A percentile compares a stretch with the other conserved stretches of the same genome.
phyloP scores from a whole-genome alignment of 805 yeast genomes.

The Myxozyma sirexii region DNA sequence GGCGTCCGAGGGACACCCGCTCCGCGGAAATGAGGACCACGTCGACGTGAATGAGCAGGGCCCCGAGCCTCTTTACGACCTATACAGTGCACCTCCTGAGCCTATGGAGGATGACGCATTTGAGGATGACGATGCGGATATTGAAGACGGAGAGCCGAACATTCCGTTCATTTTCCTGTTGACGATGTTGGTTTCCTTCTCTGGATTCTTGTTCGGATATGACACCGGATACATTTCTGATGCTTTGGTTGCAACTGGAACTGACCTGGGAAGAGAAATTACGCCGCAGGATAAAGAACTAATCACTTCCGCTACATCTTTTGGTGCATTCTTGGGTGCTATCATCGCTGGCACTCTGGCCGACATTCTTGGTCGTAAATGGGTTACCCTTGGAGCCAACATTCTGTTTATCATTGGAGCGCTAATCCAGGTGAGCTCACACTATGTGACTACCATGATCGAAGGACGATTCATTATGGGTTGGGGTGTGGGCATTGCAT shows the following conservation, averaged over 20 bases:
- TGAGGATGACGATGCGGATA: conserved; percentile 4
- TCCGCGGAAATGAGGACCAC: background rate
- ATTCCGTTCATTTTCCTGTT: conserved; percentile 36
- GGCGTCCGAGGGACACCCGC: too few relatives aligned
- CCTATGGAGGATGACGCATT: background rate
- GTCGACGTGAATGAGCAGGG: background rate
- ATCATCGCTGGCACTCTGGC: conserved; percentile 78
- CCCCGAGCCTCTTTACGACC: conserved; percentile 1
- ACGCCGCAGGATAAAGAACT: conserved; percentile 82
- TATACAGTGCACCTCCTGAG: background rate
- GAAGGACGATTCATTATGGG: conserved; percentile 92
- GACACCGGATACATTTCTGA: conserved; percentile 97
- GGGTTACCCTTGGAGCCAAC: conserved; percentile 80
- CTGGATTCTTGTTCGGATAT: conserved; percentile 96
- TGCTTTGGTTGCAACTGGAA: conserved; percentile 83
- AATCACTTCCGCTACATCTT: conserved; percentile 90
- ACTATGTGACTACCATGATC: conserved; percentile 85
- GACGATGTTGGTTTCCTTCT: conserved; percentile 66
- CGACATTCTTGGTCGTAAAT: conserved; percentile 81
- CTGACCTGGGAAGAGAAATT: conserved; percentile 63
- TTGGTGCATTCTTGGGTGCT: conserved; percentile 87
- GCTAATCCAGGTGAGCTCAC: conserved; percentile 76
- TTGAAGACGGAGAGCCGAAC: conserved; percentile 29
- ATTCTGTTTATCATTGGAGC: conserved; percentile 83
- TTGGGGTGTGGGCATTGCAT: conserved; percentile 96